These are phyloP conservation scores for Ambrosia trifida DNA, from an alignment of 129 eudicot species.

Conservation along the genomic window DNA sequence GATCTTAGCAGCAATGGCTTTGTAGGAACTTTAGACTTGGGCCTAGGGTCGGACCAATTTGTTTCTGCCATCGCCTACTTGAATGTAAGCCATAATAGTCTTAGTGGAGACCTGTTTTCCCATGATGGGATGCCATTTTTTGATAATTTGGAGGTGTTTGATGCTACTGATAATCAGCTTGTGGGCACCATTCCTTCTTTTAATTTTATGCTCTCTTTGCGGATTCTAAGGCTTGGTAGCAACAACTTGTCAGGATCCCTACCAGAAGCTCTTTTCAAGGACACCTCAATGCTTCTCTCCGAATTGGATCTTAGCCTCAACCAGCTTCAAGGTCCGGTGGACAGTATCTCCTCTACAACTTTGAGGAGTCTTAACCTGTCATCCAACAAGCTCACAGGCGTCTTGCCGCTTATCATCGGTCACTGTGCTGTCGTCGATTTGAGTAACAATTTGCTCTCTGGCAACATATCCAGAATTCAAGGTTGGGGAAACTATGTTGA, in stretches of 20 bases:
- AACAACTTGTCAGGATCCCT: slow-evolving; percentile 74
- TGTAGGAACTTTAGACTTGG: slow-evolving; percentile 61
- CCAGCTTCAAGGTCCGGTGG: slow-evolving; percentile 79
- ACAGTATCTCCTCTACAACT: slow-evolving; percentile 59
- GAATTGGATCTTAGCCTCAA: slow-evolving; percentile 80
- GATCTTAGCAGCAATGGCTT: slow-evolving; percentile 72
- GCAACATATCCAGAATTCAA: slow-evolving; percentile 63
- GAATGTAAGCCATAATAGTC: slow-evolving; percentile 66
- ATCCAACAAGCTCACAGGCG: slow-evolving; percentile 68
- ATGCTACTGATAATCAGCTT: slow-evolving; percentile 68
- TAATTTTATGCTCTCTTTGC: slow-evolving; percentile 71
- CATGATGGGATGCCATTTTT: slow-evolving; percentile 90
- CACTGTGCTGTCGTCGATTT: slow-evolving; percentile 73
- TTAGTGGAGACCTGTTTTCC: slow-evolving; percentile 66
- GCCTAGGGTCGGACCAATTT: slow-evolving; percentile 52
- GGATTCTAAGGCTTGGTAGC: slow-evolving; percentile 56
- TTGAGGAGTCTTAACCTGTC: slow-evolving; percentile 67
- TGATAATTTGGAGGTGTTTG: slow-evolving; percentile 76
- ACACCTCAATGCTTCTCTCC: slow-evolving; percentile 69
- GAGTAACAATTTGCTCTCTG: slow-evolving; percentile 66
- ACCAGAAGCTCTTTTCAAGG: slow-evolving; percentile 77
- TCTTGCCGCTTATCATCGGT: slow-evolving; percentile 60
- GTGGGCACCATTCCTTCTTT: slow-evolving; percentile 75
- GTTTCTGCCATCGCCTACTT: slow-evolving; percentile 56
- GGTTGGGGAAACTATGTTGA: slow-evolving; percentile 88